These are phyloP conservation scores for Psilocybe sp. DNA, from an alignment of 768 basidiomycete genomes.

Conservation along the genomic window DNA sequence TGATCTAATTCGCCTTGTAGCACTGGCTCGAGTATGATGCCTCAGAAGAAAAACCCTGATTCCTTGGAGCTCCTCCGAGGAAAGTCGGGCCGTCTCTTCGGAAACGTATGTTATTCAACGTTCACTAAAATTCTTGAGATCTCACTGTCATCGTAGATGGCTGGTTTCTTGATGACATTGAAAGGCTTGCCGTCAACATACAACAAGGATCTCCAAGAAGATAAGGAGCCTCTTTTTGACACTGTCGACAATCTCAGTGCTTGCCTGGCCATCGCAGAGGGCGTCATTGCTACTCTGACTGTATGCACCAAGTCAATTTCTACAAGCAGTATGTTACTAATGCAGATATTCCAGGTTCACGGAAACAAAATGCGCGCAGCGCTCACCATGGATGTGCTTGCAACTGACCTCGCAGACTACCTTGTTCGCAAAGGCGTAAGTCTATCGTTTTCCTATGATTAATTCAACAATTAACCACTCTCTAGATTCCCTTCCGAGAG, in stretches of 20 bases:
- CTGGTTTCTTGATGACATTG: slow-evolving; percentile 95
- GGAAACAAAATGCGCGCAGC: slow-evolving; percentile 86
- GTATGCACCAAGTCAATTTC: slow-evolving; percentile 38
- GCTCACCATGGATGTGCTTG: slow-evolving; percentile 95
- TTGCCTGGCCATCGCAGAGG: slow-evolving; percentile 89
- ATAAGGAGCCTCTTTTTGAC: slow-evolving; percentile 97
- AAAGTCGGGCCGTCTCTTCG: slow-evolving; percentile 93
- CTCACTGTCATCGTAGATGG: slow-evolving; percentile 60
- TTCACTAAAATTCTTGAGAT: slow-evolving; percentile 1
- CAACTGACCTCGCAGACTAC: slow-evolving; percentile 98
- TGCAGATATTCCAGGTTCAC: slow-evolving; percentile 60
- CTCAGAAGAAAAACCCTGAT: slow-evolving; percentile 99
- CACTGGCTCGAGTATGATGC: slow-evolving; percentile 99
- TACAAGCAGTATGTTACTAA: background rate
- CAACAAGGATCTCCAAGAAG: slow-evolving; percentile 99
- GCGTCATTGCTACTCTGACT: slow-evolving; percentile 87
- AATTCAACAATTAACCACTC: background rate
- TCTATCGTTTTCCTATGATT: slow-evolving; percentile 12
- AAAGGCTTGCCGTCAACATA: slow-evolving; percentile 98
- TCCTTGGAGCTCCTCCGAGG: slow-evolving; percentile 93
- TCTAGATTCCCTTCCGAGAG: slow-evolving; percentile 94
- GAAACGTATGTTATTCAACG: slow-evolving; percentile 57
- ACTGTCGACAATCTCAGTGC: slow-evolving; percentile 86
- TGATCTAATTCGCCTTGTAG: slow-evolving; percentile 34
- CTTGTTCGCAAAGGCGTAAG: slow-evolving; percentile 96